Evolutionary conservation across 306 rosid species (phyloP).

Genomic region (Comarum palustre): DNA sequence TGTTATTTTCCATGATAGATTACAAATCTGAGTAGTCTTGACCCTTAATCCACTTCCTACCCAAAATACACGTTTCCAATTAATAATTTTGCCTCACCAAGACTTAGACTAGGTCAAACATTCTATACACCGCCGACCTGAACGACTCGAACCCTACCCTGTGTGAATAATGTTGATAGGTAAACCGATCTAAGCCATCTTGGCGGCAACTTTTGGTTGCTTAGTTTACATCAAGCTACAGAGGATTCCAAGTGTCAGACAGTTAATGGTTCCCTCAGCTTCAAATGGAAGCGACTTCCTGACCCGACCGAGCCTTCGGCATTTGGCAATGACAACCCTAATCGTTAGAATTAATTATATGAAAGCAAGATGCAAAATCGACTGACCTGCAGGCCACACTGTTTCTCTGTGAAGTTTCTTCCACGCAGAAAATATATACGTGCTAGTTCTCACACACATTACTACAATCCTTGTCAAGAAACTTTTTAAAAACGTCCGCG

Average conservation of each 20-base stretch:
- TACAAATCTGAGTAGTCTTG: background rate
- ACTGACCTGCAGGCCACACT: background rate
- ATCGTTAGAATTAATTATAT: background rate
- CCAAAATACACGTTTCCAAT: background rate
- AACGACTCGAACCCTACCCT: background rate
- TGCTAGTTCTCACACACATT: background rate
- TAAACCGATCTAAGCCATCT: background rate
- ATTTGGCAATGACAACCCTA: background rate
- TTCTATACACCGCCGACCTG: background rate
- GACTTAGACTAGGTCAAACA: background rate
- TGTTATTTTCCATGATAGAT: background rate
- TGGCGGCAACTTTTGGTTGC: background rate
- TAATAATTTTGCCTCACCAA: background rate
- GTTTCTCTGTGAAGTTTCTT: background rate
- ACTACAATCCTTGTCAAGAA: background rate
- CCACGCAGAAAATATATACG: background rate
- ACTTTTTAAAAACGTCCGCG: background rate
- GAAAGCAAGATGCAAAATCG: background rate
- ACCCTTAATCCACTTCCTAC: background rate
- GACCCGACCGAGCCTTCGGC: background rate
- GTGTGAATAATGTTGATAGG: background rate
- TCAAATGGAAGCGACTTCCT: background rate
- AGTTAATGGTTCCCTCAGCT: background rate
- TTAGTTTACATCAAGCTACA: slow-evolving; percentile 1
- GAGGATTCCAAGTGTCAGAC: background rate